Evolutionary conservation across 2,329 filamentous ascomycete genomes (phyloP), one percentile per base, ranked within the genome.

Genomic region (Cercospora zeae-maydis): DNA sequence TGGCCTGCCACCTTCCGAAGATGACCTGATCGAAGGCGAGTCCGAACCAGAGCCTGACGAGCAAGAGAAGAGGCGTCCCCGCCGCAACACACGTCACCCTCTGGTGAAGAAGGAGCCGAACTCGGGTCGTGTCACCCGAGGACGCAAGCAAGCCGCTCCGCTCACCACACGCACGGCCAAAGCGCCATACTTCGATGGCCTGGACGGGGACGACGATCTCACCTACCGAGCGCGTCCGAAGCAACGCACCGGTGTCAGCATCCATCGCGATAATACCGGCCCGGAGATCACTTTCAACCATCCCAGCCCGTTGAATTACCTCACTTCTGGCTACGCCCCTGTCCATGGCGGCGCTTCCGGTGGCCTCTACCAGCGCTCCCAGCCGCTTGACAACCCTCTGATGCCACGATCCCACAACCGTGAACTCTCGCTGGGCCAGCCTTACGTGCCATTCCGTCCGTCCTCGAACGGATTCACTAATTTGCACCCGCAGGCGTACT

Each of bases 1-100:
- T 19, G 78, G 78, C 56, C 76, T 77, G 13, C 74, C 76, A 21
- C 76, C 77, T 33, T 75, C 78, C 13, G 76, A 78, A 5, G 75
- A 76, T 51, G 67, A 65, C 45, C 67, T 76, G 65, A 62, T 73
- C 69, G 62, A 75, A 67, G 69, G 76, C 69, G 66, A 72, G 60
- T 69, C 68, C 8, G 66, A 69, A 9, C 73, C 73, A 9, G 70
- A 72, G 58, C 68, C 71, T 9, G 68, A 73, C 9, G 63, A 68
- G 49, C 53, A 63, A 52, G 62, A 70, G 66, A 70, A 70, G 68
- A 71, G 69, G 66, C 66, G 65, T 31, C 33, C 63, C n/a, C 58
- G 67, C 34, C 66, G 69, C 42, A 63, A 66, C 31, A 58, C 62
- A 56, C 63, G 68, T 47, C 65, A 65, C 51, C 65, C 69, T 51